Evolutionary conservation across 495 filamentous ascomycete species (phyloP).

Genomic region (Aspergillus bridgeri): DNA sequence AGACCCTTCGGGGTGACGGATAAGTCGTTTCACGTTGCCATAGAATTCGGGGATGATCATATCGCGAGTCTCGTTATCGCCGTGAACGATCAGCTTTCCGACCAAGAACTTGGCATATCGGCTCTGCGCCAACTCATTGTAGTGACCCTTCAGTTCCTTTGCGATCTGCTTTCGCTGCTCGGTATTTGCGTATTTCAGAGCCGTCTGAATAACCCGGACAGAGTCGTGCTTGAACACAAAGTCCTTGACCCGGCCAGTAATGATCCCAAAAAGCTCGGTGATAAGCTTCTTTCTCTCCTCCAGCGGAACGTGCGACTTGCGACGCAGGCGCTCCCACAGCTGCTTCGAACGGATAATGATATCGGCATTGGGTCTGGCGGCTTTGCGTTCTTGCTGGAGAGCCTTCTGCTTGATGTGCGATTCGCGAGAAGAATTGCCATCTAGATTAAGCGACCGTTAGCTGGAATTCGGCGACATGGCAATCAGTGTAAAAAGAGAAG

Average conservation of each 20-base stretch:
- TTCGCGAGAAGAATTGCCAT: conserved; percentile 61
- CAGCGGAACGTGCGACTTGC: conserved; percentile 83
- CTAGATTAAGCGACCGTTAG: conserved; percentile 8
- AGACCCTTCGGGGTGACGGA: conserved; percentile 91
- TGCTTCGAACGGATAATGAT: conserved; percentile 87
- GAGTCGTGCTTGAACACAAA: conserved; percentile 99
- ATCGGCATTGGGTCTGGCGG: conserved; percentile 87
- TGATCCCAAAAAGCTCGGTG: conserved; percentile 82
- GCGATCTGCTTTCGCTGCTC: conserved; percentile 84
- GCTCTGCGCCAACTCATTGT: conserved; percentile 81
- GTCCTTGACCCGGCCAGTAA: conserved; percentile 85
- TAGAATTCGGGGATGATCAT: conserved; percentile 92
- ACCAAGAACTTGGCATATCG: conserved; percentile 96
- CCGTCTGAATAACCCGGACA: conserved; percentile 90
- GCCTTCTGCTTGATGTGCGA: conserved; percentile 90
- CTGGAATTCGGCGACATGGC: background rate
- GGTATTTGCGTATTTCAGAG: conserved; percentile 87
- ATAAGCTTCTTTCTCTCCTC: conserved; percentile 85
- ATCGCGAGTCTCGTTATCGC: conserved; percentile 78
- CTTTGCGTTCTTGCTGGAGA: conserved; percentile 82
- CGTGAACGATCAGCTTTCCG: conserved; percentile 88
- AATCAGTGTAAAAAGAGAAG: background rate
- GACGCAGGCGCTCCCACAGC: conserved; percentile 89
- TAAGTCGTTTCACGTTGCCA: conserved; percentile 83
- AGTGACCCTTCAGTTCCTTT: conserved; percentile 79